Evolutionary conservation across 108 stramenopile species (phyloP), one percentile per base, ranked within the genome.

Genomic region (Skeletonema potamos): DNA sequence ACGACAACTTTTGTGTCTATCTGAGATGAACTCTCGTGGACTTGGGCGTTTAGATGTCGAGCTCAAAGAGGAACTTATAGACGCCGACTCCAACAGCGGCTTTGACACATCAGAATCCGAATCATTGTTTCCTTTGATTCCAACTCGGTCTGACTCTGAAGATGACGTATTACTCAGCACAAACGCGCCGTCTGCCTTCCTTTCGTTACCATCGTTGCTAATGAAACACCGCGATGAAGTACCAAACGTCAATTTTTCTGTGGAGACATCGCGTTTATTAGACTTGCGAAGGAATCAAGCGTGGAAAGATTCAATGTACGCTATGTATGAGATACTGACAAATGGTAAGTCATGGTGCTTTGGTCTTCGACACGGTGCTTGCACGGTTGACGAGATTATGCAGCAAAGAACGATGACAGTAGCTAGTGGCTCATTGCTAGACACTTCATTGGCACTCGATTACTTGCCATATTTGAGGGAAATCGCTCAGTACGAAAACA

Each of bases 401-500:
- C 73, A 60, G 12, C 20, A 17, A 57, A 36, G 30, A 26, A 34
- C n/a, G 32, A 33, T 30, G 28, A 66, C 27, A 56, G 48, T 22
- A 22, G 76, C 51, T 39, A 46, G 60, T 13, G 39, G 66, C 33
- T 43, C 37, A 7, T 60, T 67, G 22, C 12, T 73, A 27, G 65
- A 73, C 22, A 43, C 28, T 20, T 17, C 28, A 51, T 44, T 78
- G 27, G 54, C 73, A 17, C 64, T 78, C n/a, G 81, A 82, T 39
- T 82, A 82, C 30, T 34, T 82, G 30, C 81, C 81, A 46, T 63
- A 57, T 30, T 72, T 82, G 27, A 72, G 74, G 62, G 54, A 36
- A 26, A 77, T 82, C 30, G 71, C 78, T 6, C 20, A 61, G 37
- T 24, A 79, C 28, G 78, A 79, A 58, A 58, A 62, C 7, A 79